Conservation (phyloP, 1,284 basidiomycete species). For the Calocybe gambosa region DNA sequence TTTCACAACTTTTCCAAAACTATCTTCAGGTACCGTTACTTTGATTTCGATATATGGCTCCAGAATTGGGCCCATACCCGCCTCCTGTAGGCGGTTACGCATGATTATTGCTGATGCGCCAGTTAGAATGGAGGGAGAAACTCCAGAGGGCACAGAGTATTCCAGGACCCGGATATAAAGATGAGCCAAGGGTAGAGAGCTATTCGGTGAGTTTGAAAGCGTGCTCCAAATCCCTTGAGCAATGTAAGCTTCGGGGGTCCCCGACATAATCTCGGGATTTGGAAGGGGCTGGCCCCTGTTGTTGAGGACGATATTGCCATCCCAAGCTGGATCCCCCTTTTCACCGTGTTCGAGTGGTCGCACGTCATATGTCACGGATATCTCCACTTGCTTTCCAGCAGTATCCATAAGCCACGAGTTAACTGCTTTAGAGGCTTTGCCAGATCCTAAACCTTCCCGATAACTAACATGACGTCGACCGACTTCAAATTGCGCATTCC, state of each 20-base stretch:
- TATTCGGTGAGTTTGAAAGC: conserved; percentile 71
- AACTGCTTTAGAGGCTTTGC: conserved; percentile 20
- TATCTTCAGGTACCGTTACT: conserved; percentile 58
- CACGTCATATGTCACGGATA: conserved; percentile 47
- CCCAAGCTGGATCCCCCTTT: conserved; percentile 61
- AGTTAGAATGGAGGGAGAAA: conserved; percentile 48
- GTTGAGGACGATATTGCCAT: conserved; percentile 65
- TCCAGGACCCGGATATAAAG: conserved; percentile 50
- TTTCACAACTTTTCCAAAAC: conserved; percentile 67
- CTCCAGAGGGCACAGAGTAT: conserved; percentile 35
- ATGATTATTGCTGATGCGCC: conserved; percentile 61
- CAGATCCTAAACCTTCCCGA: conserved; percentile 59
- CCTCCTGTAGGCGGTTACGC: conserved; percentile 50
- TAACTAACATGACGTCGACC: conserved; percentile 76
- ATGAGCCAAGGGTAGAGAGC: conserved; percentile 60
- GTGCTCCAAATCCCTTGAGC: conserved; percentile 63
- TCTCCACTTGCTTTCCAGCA: conserved; percentile 42
- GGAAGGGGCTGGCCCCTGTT: conserved; percentile 44
- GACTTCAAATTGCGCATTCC: conserved; percentile 73
- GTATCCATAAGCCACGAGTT: conserved; percentile 58
- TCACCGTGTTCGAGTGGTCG: conserved; percentile 49
- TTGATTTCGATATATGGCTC: conserved; percentile 70
- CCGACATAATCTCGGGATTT: conserved; percentile 42
- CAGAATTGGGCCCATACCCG: conserved; percentile 63
- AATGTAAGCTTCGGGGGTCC: conserved; percentile 43